Conservation (phyloP, 2,329 filamentous ascomycete species). For the Sphaerulina musiva region DNA sequence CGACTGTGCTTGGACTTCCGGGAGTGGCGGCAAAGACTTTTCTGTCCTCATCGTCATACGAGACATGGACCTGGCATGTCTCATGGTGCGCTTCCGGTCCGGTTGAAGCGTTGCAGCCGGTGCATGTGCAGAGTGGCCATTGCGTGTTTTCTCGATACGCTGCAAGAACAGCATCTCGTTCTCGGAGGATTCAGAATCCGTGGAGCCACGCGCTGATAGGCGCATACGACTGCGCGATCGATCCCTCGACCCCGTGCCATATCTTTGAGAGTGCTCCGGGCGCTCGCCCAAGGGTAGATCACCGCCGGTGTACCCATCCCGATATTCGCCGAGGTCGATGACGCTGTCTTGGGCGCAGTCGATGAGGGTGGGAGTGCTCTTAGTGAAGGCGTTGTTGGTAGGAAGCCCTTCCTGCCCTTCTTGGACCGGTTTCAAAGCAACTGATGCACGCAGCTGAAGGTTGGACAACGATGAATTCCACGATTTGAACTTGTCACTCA, state of each 20-base stretch:
- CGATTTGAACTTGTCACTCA: constrained; percentile 9
- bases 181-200: not conserved
- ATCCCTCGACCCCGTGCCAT: not conserved
- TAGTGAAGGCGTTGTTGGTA: not conserved
- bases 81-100: not conserved
- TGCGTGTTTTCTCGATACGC: constrained; percentile 1
- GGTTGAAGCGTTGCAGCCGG: not conserved
- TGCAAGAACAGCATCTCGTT: constrained; percentile 1
- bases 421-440: not conserved
- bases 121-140: not conserved
- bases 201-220: not conserved
- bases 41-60: not conserved
- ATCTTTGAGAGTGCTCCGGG: not conserved
- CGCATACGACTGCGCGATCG: constrained; percentile 2
- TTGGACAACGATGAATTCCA: constrained; percentile 3
- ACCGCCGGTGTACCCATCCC: not conserved
- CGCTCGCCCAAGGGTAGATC: not conserved
- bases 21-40: constrained; percentile 1
- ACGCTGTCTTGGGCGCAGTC: constrained; percentile 4
- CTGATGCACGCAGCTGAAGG: constrained; percentile 3
- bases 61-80: not conserved
- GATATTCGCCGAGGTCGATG: constrained; percentile 3
- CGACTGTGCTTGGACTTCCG: not conserved
- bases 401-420: not conserved
- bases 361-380: not conserved